These are phyloP conservation scores for Apium graveolens DNA, from an alignment of 129 eudicot genomes.

Conservation along the genomic window DNA sequence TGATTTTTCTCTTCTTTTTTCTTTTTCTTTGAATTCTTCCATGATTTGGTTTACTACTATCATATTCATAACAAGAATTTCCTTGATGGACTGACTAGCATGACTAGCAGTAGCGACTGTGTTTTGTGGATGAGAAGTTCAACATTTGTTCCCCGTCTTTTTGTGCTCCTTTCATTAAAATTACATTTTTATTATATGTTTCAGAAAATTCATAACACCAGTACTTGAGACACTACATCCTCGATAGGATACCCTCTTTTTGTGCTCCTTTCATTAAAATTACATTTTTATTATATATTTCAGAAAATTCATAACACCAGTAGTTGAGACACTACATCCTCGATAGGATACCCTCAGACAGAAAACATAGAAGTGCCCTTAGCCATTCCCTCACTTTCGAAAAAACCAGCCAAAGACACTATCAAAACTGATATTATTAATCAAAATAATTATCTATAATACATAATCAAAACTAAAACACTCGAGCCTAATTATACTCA, in stretches of 20 bases:
- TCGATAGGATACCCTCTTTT: background rate
- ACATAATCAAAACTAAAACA: too few species aligned
- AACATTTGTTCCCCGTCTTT: background rate
- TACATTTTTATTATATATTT: too few species aligned
- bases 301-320: background rate
- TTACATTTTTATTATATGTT: too few species aligned
- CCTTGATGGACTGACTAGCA: background rate
- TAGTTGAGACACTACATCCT: background rate
- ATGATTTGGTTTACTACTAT: background rate
- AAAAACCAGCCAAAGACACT: constrained; percentile 48
- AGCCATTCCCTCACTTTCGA: constrained; percentile 26
- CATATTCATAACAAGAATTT: background rate
- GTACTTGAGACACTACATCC: background rate
- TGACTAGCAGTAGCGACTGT: background rate
- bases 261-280: too few species aligned
- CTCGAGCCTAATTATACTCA: too few species aligned
- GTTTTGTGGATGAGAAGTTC: background rate
- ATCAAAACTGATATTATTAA: too few species aligned
- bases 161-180: too few species aligned
- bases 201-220: background rate
- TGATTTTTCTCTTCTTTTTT: too few species aligned
- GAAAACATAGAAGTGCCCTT: background rate
- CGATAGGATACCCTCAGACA: background rate
- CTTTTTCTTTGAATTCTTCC: background rate
- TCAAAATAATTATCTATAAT: too few species aligned